Evolutionary conservation across 1,284 basidiomycete species (phyloP).

Genomic region (Ceratobasidium papillatum): DNA sequence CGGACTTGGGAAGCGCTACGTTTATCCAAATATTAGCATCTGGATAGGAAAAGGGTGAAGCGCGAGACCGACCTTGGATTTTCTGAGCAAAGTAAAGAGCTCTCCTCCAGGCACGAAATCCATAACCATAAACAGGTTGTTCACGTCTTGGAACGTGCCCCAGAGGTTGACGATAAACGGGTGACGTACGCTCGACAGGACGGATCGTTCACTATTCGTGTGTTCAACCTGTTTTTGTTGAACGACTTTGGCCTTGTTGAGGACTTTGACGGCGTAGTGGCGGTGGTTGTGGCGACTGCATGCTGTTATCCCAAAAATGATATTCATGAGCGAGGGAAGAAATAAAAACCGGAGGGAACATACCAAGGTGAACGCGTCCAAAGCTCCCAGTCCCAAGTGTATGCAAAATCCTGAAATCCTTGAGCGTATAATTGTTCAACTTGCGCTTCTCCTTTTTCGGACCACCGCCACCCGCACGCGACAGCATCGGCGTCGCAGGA

Average conservation of each 20-base stretch:
- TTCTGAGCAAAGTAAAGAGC: constrained; percentile 88
- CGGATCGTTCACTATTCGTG: constrained; percentile 93
- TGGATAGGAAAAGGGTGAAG: neutral
- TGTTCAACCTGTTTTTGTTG: constrained; percentile 97
- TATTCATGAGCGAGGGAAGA: neutral
- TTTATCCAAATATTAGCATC: neutral
- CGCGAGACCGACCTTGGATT: constrained; percentile 78
- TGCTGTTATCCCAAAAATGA: constrained; percentile 56
- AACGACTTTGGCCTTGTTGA: constrained; percentile 94
- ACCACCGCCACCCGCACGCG: neutral
- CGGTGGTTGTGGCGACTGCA: constrained; percentile 91
- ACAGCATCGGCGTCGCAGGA: neutral
- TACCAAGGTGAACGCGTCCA: constrained; percentile 92
- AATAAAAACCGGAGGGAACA: constrained; percentile 47
- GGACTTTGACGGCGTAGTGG: constrained; percentile 94
- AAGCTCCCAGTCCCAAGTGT: constrained; percentile 94
- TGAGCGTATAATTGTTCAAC: constrained; percentile 63
- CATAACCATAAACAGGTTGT: constrained; percentile 99
- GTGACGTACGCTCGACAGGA: constrained; percentile 90
- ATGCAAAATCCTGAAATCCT: constrained; percentile 78
- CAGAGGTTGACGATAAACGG: constrained; percentile 98
- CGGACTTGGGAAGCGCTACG: constrained; percentile 93
- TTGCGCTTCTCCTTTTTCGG: constrained; percentile 33
- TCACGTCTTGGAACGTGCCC: constrained; percentile 94
- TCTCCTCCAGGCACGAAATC: constrained; percentile 99